phyloP scores from a whole-genome alignment of 768 basidiomycete genomes.

The Saitozyma podzolica region DNA sequence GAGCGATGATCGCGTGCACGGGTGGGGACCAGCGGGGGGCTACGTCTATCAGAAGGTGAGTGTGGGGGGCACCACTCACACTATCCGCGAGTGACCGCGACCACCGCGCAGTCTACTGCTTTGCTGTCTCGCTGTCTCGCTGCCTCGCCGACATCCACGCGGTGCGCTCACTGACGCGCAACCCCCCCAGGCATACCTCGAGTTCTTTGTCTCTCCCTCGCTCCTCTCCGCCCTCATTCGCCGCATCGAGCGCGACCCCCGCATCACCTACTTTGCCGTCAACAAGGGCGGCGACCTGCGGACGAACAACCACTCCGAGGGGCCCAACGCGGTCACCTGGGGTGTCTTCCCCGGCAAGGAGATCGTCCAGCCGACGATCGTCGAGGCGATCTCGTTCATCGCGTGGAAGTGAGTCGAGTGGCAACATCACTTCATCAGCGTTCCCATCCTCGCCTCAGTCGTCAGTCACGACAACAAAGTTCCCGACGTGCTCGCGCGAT shows the following conservation, averaged over 20 bases:
- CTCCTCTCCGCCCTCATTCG: slow-evolving; percentile 71
- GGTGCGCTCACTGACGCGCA: slow-evolving; percentile 5
- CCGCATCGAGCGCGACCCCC: slow-evolving; percentile 79
- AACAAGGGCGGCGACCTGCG: slow-evolving; percentile 91
- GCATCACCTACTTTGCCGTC: slow-evolving; percentile 95
- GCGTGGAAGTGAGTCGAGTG: slow-evolving; percentile 76
- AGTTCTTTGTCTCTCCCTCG: slow-evolving; percentile 83
- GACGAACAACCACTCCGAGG: slow-evolving; percentile 91
- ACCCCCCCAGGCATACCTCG: slow-evolving; percentile 75
- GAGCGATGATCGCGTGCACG: slow-evolving; percentile 80
- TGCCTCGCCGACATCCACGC: too few species aligned
- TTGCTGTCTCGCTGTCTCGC: too few species aligned
- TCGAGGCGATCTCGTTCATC: slow-evolving; percentile 97
- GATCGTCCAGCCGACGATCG: slow-evolving; percentile 84
- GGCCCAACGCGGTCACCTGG: slow-evolving; percentile 99
- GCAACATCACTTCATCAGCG: neutral
- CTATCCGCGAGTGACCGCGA: neutral
- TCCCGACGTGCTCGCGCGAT: too few species aligned
- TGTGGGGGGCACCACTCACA: neutral
- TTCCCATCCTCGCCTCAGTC: neutral
- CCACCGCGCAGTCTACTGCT: too few species aligned
- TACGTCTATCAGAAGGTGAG: slow-evolving; percentile 92
- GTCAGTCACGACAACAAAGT: neutral
- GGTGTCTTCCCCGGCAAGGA: slow-evolving; percentile 97
- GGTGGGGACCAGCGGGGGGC: slow-evolving; percentile 92